A percentile compares a stretch with the other conserved stretches of the same genome.
These are phyloP conservation scores for Mycena floridula DNA, from an alignment of 768 basidiomycete species.

Conservation along the genomic window DNA sequence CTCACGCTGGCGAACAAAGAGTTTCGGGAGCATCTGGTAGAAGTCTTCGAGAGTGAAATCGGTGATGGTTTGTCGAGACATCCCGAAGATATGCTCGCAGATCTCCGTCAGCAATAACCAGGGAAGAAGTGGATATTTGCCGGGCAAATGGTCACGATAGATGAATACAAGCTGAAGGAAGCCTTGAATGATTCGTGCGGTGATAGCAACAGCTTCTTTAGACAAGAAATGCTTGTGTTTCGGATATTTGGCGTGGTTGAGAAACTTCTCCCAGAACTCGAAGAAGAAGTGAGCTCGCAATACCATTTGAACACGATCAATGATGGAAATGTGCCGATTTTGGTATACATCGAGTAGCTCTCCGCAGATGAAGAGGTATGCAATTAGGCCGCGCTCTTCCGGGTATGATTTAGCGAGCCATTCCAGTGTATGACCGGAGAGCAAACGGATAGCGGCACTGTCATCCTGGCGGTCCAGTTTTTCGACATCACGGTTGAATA, in stretches of 20 bases:
- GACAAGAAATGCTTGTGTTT: slow-evolving; percentile 23
- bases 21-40: slow-evolving; percentile 14
- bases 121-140: slow-evolving; percentile 26
- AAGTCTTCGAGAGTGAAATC: slow-evolving; percentile 29
- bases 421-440: slow-evolving; percentile 26
- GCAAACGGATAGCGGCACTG: slow-evolving; percentile 31
- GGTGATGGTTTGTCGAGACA: slow-evolving; percentile 18
- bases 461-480: slow-evolving; percentile 40
- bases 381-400: slow-evolving; percentile 17
- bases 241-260: slow-evolving; percentile 15
- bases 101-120: slow-evolving; percentile 29
- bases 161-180: slow-evolving; percentile 24
- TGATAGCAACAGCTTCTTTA: slow-evolving; percentile 26
- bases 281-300: slow-evolving; percentile 26
- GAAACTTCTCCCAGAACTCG: slow-evolving; percentile 19
- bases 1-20: slow-evolving; percentile 16
- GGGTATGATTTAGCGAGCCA: slow-evolving; percentile 18
- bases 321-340: slow-evolving; percentile 20
- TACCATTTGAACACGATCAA: slow-evolving; percentile 21
- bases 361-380: slow-evolving; percentile 35
- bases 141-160: slow-evolving; percentile 24
- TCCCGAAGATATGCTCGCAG: slow-evolving; percentile 29
- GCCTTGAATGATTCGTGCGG: slow-evolving; percentile 21
- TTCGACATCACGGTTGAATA: slow-evolving; percentile 21
- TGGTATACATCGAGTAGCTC: slow-evolving; percentile 34